Conservation (phyloP, 2,329 filamentous ascomycete genomes). For the Nemania diffusa region DNA sequence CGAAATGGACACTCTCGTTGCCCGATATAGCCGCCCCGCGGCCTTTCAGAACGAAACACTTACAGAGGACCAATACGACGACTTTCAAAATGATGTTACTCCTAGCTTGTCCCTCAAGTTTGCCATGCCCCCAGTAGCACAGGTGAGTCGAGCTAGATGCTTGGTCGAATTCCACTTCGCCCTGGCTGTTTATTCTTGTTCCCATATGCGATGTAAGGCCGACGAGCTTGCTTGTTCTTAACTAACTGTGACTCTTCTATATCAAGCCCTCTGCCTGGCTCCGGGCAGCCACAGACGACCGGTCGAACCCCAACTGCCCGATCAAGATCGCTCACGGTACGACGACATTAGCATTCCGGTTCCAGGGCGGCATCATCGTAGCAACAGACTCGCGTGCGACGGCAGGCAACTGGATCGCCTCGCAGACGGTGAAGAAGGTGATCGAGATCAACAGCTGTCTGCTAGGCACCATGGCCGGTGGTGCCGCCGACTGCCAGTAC, state of each 20-base stretch:
- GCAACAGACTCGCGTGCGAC: constrained; percentile 97
- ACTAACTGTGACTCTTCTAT: constrained; percentile 29
- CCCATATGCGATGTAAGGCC: background rate
- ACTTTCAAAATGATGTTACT: constrained; percentile 74
- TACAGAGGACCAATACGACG: constrained; percentile 77
- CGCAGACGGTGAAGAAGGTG: constrained; percentile 99
- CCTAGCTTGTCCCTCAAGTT: constrained; percentile 91
- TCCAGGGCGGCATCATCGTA: constrained; percentile 98
- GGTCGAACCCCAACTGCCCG: constrained; percentile 93
- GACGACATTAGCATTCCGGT: constrained; percentile 96
- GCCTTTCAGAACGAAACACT: constrained; percentile 77
- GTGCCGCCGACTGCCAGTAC: constrained; percentile 99
- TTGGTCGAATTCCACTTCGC: background rate
- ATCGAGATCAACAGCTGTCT: constrained; percentile 97
- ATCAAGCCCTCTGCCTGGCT: constrained; percentile 90
- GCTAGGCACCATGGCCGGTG: constrained; percentile 97
- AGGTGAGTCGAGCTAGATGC: constrained; percentile 66
- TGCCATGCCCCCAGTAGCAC: constrained; percentile 90
- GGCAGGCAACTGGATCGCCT: constrained; percentile 98
- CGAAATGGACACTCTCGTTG: constrained; percentile 90
- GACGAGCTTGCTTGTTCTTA: background rate
- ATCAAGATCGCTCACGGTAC: constrained; percentile 99
- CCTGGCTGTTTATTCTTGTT: background rate
- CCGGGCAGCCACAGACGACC: constrained; percentile 95
- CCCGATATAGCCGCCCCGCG: constrained; percentile 85